Conservation (phyloP, 2,329 filamentous ascomycete genomes). For the Mollisia scopiformis region DNA sequence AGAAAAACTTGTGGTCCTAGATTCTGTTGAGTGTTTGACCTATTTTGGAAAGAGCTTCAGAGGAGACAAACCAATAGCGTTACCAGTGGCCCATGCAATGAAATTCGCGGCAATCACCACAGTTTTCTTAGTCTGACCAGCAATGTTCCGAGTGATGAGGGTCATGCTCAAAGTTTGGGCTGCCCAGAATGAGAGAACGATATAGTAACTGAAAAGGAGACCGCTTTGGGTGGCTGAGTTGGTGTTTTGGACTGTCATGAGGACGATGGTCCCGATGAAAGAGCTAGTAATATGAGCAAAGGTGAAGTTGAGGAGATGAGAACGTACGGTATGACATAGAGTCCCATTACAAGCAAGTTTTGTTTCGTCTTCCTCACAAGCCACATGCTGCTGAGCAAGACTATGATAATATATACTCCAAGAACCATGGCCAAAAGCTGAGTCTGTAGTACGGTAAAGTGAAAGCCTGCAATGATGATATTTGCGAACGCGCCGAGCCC, state of each 20-base stretch:
- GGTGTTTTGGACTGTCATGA: constrained; percentile 68
- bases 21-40: too few relatives aligned
- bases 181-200: constrained; percentile 78
- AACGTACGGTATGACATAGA: constrained; percentile 66
- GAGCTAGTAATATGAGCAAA: constrained; percentile 47
- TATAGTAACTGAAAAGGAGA: constrained; percentile 74
- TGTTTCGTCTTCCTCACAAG: constrained; percentile 70
- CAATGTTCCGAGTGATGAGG: constrained; percentile 57
- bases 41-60: background rate
- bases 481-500: constrained; percentile 75
- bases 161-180: constrained; percentile 69
- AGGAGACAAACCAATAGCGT: constrained; percentile 50
- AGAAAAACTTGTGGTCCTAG: constrained; percentile 54
- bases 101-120: constrained; percentile 53
- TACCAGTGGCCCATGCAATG: constrained; percentile 55
- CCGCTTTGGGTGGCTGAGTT: constrained; percentile 63
- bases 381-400: constrained; percentile 68
- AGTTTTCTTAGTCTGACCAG: constrained; percentile 54
- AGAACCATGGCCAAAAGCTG: constrained; percentile 77
- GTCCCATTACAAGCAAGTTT: constrained; percentile 67
- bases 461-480: constrained; percentile 72
- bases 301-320: background rate
- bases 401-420: constrained; percentile 72
- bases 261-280: constrained; percentile 71
- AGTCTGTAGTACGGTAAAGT: constrained; percentile 68